A percentile compares a stretch with the other conserved stretches of the same genome.
Conservation (phyloP, 495 filamentous ascomycete genomes). For the Aspergillus bertholletiae region DNA sequence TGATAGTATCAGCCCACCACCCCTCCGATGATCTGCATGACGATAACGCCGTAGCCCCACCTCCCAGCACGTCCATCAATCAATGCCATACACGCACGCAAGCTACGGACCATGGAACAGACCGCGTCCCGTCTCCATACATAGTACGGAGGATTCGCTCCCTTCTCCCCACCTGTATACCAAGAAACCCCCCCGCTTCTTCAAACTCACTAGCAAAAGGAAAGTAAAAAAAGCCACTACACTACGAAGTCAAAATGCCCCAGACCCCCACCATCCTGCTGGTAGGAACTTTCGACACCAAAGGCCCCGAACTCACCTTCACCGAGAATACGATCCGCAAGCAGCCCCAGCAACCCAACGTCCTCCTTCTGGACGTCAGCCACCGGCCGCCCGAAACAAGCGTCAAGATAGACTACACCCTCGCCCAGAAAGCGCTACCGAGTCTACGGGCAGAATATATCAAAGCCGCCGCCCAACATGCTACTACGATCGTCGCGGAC, state of each 20-base stretch:
- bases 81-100: too few species aligned
- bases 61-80: too few species aligned
- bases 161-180: too few species aligned
- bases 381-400: constrained; percentile 29
- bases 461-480: constrained; percentile 42
- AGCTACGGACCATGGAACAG: too few species aligned
- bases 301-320: constrained; percentile 58
- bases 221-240: constrained; percentile 3
- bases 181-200: too few species aligned
- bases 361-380: constrained; percentile 57
- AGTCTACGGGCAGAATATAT: constrained; percentile 48
- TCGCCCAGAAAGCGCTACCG: constrained; percentile 5
- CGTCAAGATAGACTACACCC: too few species aligned
- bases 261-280: constrained; percentile 47
- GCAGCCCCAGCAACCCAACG: constrained; percentile 15
- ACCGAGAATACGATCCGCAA: constrained; percentile 44
- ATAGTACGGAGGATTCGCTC: too few species aligned
- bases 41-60: too few species aligned
- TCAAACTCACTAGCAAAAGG: background rate
- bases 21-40: too few species aligned
- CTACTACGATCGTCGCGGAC: constrained; percentile 26
- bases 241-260: background rate
- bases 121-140: too few species aligned
- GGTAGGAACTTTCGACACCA: constrained; percentile 68
- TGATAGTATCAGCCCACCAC: too few species aligned